These are phyloP conservation scores for Xylariaceae sp. DNA, from an alignment of 2,329 filamentous ascomycete genomes.

Conservation along the genomic window DNA sequence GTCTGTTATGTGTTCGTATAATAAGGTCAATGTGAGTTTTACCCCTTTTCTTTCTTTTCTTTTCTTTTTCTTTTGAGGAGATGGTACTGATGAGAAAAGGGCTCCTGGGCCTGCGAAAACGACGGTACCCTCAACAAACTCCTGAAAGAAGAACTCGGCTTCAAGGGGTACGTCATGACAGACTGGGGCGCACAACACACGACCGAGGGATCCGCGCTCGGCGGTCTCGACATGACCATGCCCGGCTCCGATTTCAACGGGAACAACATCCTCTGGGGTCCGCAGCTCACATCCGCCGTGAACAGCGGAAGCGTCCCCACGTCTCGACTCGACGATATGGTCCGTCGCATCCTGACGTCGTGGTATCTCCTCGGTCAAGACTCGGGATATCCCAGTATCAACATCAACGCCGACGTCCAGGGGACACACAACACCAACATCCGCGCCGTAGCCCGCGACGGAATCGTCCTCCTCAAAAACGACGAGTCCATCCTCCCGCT, in stretches of 20 bases:
- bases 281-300: conserved; percentile 48
- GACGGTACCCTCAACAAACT: conserved; percentile 54
- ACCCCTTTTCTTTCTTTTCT: neutral
- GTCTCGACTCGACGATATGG: conserved; percentile 62
- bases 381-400: conserved; percentile 45
- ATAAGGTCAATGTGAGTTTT: conserved; percentile 54
- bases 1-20: conserved; percentile 68
- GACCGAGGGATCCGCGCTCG: conserved; percentile 59
- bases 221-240: conserved; percentile 78
- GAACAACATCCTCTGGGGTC: conserved; percentile 50
- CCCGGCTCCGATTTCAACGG: conserved; percentile 59
- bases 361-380: conserved; percentile 57
- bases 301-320: conserved; percentile 53
- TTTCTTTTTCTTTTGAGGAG: neutral
- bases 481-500: conserved; percentile 51
- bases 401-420: conserved; percentile 50
- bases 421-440: conserved; percentile 60
- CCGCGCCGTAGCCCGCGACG: conserved; percentile 47
- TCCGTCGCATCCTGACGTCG: conserved; percentile 55
- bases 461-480: conserved; percentile 66
- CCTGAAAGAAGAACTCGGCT: conserved; percentile 68
- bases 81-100: conserved; percentile 3
- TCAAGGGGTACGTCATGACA: conserved; percentile 53
- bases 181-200: conserved; percentile 77
- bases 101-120: conserved; percentile 63